Conservation (phyloP, 179 eudicot species). For the Heliamphora pulchella region DNA sequence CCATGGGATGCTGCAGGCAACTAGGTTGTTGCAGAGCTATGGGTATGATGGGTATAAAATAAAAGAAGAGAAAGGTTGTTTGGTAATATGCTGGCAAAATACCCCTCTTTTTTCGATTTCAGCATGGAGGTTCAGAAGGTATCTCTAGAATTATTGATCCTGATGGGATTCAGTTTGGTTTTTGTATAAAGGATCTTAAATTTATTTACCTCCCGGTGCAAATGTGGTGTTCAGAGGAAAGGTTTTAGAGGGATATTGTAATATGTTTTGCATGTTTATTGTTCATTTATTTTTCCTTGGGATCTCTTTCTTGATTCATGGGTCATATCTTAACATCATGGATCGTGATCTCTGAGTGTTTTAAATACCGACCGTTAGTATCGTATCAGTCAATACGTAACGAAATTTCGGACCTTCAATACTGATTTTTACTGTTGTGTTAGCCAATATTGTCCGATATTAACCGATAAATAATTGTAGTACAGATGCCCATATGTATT, state of each 20-base stretch:
- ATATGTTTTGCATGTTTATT: not conserved
- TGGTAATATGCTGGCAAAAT: slow-evolving; percentile 70
- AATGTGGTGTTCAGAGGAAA: not conserved
- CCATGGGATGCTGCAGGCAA: slow-evolving; percentile 53
- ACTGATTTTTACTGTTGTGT: no score
- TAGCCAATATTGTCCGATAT: no score
- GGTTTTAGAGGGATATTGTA: not conserved
- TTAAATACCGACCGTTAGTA: no score
- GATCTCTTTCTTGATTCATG: not conserved
- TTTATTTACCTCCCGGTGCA: not conserved
- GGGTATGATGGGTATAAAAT: slow-evolving; percentile 56
- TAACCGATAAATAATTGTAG: no score
- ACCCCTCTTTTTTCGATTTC: slow-evolving; percentile 68
- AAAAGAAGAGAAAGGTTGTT: slow-evolving; percentile 55
- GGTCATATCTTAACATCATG: not conserved
- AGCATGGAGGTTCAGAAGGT: slow-evolving; percentile 68
- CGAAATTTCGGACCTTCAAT: no score
- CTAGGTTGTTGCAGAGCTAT: slow-evolving; percentile 46
- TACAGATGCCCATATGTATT: no score
- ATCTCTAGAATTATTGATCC: slow-evolving; percentile 18
- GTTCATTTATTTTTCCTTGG: not conserved
- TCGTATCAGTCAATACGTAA: no score
- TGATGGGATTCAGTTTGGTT: not conserved
- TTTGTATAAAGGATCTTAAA: slow-evolving; percentile 10
- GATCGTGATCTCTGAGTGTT: not conserved